Evolutionary conservation across 139 green algal genomes (phyloP), one percentile per base, ranked within the genome.

Genomic region (Tetradesmus lagerheimii): DNA sequence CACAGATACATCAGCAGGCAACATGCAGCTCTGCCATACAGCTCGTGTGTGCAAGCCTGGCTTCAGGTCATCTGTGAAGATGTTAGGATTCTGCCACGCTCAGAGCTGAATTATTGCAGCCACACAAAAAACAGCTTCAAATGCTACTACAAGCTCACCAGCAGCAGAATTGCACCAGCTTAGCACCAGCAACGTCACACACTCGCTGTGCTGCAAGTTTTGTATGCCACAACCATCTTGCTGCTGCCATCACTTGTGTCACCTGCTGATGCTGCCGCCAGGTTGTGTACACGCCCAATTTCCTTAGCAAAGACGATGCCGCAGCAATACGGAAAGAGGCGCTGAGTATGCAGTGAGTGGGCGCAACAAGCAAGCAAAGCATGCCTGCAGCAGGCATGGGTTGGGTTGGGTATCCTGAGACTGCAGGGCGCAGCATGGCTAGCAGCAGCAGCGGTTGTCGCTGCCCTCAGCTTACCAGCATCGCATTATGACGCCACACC

Each of bases 231-330:
- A n/a, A n/a, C n/a, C n/a, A n/a, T n/a, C 9, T 9, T 62, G 6
- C 47, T 62, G 47, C 47, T 62, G 47, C 47, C 12, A 20, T 62
- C 47, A 20, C 47, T 62, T 11, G 2, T 15, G 16, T 41, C 35
- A 39, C 20, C n/a, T 41, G 74, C 74, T 39, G 34, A 4, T 38
- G 57, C 50, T 64, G 50, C 78, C 34, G 12, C 37, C 79, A 86
- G 47, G 80, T 86, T 2, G 80, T 86, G 53, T 86, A 86, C 77
- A 86, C 86, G 14, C 77, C 87, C 2, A 86, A 79, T 20, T 85
- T 86, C 38, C 53, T 90, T 12, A 11, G 80, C 9, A 71, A 89
- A 43, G n/a, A 47, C 9, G 85, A 89, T 8, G 31, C 43, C 35
- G 67, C 45, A 34, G 16, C 75, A 1, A 37, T 89, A 23, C 66